Base-by-base conservation (phyloP, 2,329 filamentous ascomycete species). In the Cephalotrichum gorgonifer region DNA sequence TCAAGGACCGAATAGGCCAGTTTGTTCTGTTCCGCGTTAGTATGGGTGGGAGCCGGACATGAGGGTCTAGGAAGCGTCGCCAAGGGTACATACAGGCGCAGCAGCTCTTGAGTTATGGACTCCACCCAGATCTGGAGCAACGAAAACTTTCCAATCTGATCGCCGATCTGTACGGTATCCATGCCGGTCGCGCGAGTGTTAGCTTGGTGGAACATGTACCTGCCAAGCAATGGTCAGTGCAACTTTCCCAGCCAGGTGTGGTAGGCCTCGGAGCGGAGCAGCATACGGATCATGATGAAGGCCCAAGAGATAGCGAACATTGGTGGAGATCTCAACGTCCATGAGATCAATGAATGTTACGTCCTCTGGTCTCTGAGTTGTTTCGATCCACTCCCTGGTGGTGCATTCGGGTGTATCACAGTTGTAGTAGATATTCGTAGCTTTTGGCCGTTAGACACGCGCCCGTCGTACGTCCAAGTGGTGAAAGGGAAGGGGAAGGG, bases 371-470 rank as follows among this genome's bases (percentile, higher is more conserved):
- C 76, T 76, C 20, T 60, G 70, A 3, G 76, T 78, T 2, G 78
- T 82, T 48, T 75, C 67, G 43, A 78, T 78, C 79, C 79, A 83
- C 58, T 83, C 78, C 43, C 71, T 62, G n/a, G 73, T 58, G 0
- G 77, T 81, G 58, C 79, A 83, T 23, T 62, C 65, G 2, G 75
- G 68, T 11, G 70, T 70, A 56, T 79, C 73, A 59, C 79, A 82
- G 63, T 83, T 81, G 67, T 78, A 83, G 65, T 81, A 83, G 52
- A 83, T 81, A 38, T 74, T 72, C 2, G 76, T 78, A 1, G 78
- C 74, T 50, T 8, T 5, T 8, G 28, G 20, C 14, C 25, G 17
- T 49, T 28, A 49, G 47, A n/a, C n/a, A n/a, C n/a, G n/a, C 30
- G 5, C 12, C 11, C 22, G 5, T 28, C 9, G 12, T 14, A 20